Conservation (phyloP, 228 moss, liverwort and hornwort genomes). For the Sphagnum magellanicum region DNA sequence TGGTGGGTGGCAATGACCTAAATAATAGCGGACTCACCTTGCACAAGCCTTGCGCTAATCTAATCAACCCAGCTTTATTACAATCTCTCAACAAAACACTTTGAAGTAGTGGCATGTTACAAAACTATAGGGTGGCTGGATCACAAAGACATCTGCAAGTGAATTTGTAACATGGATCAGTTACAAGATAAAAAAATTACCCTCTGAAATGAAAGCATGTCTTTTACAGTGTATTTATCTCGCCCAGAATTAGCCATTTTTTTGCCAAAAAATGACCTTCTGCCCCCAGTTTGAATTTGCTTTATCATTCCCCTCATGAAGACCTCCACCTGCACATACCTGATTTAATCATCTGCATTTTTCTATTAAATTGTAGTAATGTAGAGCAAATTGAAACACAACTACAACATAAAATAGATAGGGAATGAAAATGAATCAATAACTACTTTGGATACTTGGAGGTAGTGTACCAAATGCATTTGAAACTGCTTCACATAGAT, state of each 20-base stretch:
- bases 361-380: too few species aligned
- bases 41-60: neutral
- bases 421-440: too few species aligned
- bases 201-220: slow-evolving; percentile 61
- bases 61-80: neutral
- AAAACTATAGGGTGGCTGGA: neutral
- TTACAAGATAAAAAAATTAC: slow-evolving; percentile 13
- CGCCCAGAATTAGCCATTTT: slow-evolving; percentile 47
- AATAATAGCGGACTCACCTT: neutral
- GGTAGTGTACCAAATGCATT: too few species aligned
- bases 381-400: too few species aligned
- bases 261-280: slow-evolving; percentile 53
- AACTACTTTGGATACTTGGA: too few species aligned
- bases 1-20: neutral
- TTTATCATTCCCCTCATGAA: slow-evolving; percentile 58
- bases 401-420: too few species aligned
- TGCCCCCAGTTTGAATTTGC: slow-evolving; percentile 50
- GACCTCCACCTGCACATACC: slow-evolving; percentile 40
- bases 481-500: too few species aligned
- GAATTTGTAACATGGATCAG: neutral
- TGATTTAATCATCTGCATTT: neutral
- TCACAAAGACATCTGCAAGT: neutral
- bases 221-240: slow-evolving; percentile 55
- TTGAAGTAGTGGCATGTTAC: neutral
- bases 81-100: neutral